Evolutionary conservation across 192 early-diverging fungal genomes (phyloP).

Genomic region (Coemansia sp.): DNA sequence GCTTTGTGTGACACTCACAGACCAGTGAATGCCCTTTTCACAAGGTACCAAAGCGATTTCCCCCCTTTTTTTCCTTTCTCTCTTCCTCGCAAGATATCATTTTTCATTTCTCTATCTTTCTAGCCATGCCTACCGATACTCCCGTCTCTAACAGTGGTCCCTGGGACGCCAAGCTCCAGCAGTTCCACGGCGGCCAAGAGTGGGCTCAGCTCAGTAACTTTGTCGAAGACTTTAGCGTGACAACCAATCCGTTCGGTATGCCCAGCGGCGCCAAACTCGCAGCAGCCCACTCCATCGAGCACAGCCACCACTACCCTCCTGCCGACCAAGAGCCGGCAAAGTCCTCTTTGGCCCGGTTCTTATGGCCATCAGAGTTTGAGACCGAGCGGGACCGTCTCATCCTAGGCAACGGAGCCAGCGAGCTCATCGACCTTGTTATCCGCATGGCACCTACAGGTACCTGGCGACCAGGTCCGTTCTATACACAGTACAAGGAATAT

Average conservation of each 20-base stretch:
- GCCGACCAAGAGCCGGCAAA: constrained; percentile 92
- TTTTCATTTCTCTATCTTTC: constrained; percentile 1
- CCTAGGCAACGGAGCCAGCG: constrained; percentile 88
- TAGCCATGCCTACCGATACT: constrained; percentile 15
- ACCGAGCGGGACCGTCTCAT: constrained; percentile 67
- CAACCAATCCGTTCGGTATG: constrained; percentile 87
- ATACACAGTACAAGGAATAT: constrained; percentile 89
- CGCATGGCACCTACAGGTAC: constrained; percentile 73
- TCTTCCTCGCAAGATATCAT: not conserved
- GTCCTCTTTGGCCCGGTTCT: constrained; percentile 74
- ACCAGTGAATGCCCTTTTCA: not conserved
- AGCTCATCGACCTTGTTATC: constrained; percentile 88
- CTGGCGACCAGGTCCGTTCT: constrained; percentile 88
- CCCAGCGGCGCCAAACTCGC: constrained; percentile 74
- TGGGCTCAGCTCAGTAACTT: constrained; percentile 83
- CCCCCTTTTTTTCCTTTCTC: not conserved
- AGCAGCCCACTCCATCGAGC: constrained; percentile 65
- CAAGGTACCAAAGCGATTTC: not conserved
- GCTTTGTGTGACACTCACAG: not conserved
- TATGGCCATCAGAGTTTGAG: constrained; percentile 69
- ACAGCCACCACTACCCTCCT: constrained; percentile 87
- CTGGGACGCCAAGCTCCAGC: constrained; percentile 89
- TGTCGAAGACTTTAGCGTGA: constrained; percentile 91
- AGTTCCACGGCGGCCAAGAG: constrained; percentile 88
- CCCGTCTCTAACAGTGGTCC: constrained; percentile 29